These are phyloP conservation scores for Tylopilus plumbeoviolaceoides DNA, from an alignment of 768 basidiomycete genomes.

Conservation along the genomic window DNA sequence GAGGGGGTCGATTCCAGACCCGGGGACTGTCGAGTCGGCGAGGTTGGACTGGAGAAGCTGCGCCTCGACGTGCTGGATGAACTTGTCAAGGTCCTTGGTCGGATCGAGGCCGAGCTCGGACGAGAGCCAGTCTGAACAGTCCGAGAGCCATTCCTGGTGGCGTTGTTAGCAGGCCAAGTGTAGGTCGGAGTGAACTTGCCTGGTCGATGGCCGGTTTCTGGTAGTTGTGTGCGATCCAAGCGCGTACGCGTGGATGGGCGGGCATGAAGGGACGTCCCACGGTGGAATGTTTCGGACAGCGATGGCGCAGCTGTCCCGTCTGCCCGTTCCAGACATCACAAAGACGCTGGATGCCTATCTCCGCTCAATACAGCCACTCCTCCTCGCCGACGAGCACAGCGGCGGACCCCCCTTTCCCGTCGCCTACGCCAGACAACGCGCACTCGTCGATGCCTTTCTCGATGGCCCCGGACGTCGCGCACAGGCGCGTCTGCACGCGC, in stretches of 20 bases:
- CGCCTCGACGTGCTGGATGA: slow-evolving; percentile 51
- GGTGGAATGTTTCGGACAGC: slow-evolving; percentile 14
- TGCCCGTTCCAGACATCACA: slow-evolving; percentile 79
- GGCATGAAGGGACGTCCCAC: slow-evolving; percentile 20
- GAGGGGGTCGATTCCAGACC: slow-evolving; percentile 53
- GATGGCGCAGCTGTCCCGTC: slow-evolving; percentile 48
- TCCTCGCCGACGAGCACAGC: slow-evolving; percentile 67
- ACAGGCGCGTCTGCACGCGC: slow-evolving; percentile 43
- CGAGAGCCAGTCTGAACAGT: slow-evolving; percentile 64
- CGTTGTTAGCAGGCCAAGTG: not conserved
- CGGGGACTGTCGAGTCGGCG: slow-evolving; percentile 62
- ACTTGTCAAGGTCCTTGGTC: slow-evolving; percentile 43
- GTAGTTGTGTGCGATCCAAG: slow-evolving; percentile 56
- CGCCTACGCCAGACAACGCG: slow-evolving; percentile 19
- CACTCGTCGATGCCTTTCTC: slow-evolving; percentile 17
- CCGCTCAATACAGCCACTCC: slow-evolving; percentile 70
- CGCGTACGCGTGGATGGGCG: slow-evolving; percentile 31
- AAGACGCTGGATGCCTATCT: slow-evolving; percentile 77
- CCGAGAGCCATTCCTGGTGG: slow-evolving; percentile 68
- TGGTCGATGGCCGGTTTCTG: slow-evolving; percentile 62
- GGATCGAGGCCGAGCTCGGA: slow-evolving; percentile 46
- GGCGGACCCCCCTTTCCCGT: slow-evolving; percentile 46
- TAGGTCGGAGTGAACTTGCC: slow-evolving; percentile 32
- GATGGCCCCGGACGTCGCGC: slow-evolving; percentile 12
- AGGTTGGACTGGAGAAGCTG: slow-evolving; percentile 76